A percentile compares a stretch with the other conserved stretches of the same genome.
Evolutionary conservation across 345 rosid genomes (phyloP).

Genomic region (Eucalyptus decipiens): DNA sequence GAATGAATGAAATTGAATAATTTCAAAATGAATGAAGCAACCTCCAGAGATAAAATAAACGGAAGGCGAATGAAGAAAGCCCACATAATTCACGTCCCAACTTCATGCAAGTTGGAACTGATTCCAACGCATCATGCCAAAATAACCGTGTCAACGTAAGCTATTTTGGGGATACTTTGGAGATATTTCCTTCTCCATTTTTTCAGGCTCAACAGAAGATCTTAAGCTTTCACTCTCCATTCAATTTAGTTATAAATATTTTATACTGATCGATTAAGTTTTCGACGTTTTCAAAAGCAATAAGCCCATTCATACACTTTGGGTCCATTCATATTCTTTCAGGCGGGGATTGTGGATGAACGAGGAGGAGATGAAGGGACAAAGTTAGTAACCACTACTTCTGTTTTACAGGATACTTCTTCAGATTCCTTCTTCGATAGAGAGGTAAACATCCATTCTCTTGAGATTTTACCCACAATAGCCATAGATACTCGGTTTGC

Average conservation of each 20-base stretch:
- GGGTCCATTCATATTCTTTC: not conserved
- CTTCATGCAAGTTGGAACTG: not conserved
- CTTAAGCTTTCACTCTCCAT: rapidly evolving
- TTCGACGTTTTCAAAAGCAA: rapidly evolving
- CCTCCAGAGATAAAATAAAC: rapidly evolving
- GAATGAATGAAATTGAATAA: rapidly evolving
- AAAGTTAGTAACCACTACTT: not conserved
- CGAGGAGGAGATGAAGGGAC: not conserved
- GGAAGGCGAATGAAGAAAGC: rapidly evolving
- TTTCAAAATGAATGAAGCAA: not conserved
- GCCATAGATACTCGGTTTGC: rapidly evolving
- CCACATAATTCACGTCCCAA: rapidly evolving
- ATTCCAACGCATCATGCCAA: not conserved
- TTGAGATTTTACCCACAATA: not conserved
- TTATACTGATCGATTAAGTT: not conserved
- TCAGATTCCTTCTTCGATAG: not conserved
- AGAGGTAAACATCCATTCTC: not conserved
- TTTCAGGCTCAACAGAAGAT: rapidly evolving
- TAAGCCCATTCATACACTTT: rapidly evolving
- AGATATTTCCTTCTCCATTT: not conserved
- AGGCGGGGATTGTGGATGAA: rapidly evolving
- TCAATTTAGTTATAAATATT: too few species aligned
- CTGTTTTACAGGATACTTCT: rapidly evolving
- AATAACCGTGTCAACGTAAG: rapidly evolving
- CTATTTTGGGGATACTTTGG: too few species aligned